These are phyloP conservation scores for Yarrowia divulgata DNA, from an alignment of 805 yeast species.

Conservation along the genomic window DNA sequence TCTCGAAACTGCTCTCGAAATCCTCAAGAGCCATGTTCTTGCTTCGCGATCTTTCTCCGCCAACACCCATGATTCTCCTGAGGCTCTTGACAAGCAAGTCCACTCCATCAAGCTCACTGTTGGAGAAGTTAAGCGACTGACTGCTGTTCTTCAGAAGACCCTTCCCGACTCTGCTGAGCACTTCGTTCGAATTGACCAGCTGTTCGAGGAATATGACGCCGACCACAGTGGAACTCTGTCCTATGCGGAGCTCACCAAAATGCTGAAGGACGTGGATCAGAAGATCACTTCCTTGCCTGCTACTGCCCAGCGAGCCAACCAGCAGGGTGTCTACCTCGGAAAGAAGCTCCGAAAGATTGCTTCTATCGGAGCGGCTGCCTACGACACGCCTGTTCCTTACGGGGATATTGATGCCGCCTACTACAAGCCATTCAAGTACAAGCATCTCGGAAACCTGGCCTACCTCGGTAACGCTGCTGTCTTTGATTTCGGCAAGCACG, in stretches of 20 bases:
- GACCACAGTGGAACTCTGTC: constrained; percentile 59
- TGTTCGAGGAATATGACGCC: constrained; percentile 61
- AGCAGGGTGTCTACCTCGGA: constrained; percentile 72
- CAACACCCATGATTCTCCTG: constrained; percentile 52
- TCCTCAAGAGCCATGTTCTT: constrained; percentile 52
- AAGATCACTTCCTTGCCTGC: constrained; percentile 74
- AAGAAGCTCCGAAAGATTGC: constrained; percentile 64
- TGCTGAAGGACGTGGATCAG: constrained; percentile 63
- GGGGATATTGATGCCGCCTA: constrained; percentile 65
- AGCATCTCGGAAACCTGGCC: constrained; percentile 71
- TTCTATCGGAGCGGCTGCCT: constrained; percentile 54
- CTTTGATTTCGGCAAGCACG: constrained; percentile 67
- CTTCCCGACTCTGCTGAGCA: constrained; percentile 68
- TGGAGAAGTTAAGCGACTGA: constrained; percentile 59
- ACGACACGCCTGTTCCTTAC: constrained; percentile 45
- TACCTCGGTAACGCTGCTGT: constrained; percentile 76
- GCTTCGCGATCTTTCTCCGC: constrained; percentile 42
- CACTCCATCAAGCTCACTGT: constrained; percentile 56
- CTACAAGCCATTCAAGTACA: constrained; percentile 65
- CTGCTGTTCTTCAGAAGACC: constrained; percentile 57
- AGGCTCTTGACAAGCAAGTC: constrained; percentile 54
- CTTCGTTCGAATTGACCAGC: constrained; percentile 57
- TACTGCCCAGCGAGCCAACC: constrained; percentile 76
- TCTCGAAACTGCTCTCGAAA: constrained; percentile 60
- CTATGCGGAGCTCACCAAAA: constrained; percentile 59